Base-by-base conservation (phyloP, 1,284 basidiomycete genomes). In the Ceratorhiza oryzae-sativae region DNA sequence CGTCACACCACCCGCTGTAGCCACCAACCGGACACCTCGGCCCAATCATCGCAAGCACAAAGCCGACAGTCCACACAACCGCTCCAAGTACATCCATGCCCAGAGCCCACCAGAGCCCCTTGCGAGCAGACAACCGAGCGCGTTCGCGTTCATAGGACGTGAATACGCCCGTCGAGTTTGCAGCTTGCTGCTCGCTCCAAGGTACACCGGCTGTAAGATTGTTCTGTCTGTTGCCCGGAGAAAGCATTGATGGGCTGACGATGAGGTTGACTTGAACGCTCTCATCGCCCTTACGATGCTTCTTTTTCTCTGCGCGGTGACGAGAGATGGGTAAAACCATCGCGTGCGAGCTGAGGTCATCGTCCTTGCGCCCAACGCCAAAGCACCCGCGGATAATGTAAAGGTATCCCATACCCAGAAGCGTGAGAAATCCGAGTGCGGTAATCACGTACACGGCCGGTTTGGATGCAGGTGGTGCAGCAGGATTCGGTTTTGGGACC, bases 241-340 rank as follows among this genome's bases (percentile, higher is more conserved):
- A 83, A 73, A 90, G 88, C 74, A 85, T 84, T 2, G 81, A 81
- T 6, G 89, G 88, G 77, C 90, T 88, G 32, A 90, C 87, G 74
- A 90, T 90, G 58, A 90, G 81, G 77, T 90, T 91, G 63, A 90
- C 88, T 73, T 90, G 88, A 0, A 91, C 86, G 76, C 85, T 84
- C 6, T 82, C 81, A 2, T 72, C 75, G 2, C 74, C 74, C 70
- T 60, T 60, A 25, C 58, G 39, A 18, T 58, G 53, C 13, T 58
- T 56, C 49, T 68, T 70, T n/a, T 42, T 15, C 20, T 67, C 63
- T 62, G 18, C 53, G 9, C 65, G 65, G 41, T 70, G 65, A 23
- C 27, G 65, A 4, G 61, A 62, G 1, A 90, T 84, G 1, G 89
- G 88, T 0, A 91, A 81, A 9, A 90, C 87, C 84, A 88, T 86